These are phyloP conservation scores for Starmerella vaccinii DNA, from an alignment of 805 yeast species.

Conservation along the genomic window DNA sequence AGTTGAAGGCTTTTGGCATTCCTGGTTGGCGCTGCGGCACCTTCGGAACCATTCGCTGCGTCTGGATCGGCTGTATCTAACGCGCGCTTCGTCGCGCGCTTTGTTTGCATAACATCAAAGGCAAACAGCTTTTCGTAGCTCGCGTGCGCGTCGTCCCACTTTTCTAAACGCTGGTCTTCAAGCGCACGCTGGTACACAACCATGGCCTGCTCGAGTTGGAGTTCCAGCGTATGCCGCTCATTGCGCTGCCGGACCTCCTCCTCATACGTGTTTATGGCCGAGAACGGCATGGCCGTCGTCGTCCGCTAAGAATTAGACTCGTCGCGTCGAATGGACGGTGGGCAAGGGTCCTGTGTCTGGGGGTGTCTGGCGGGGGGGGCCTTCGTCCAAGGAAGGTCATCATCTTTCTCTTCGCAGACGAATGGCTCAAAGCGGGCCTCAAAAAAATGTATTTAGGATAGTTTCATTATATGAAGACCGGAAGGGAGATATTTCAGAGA, in stretches of 20 bases:
- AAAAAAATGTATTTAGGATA: too few species aligned
- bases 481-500: too few species aligned
- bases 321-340: not conserved
- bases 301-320: not conserved
- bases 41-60: not conserved
- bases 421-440: too few species aligned
- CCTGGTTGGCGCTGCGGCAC: not conserved
- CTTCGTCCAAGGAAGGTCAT: too few species aligned
- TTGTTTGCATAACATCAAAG: conserved; percentile 49
- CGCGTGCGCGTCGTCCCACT: conserved; percentile 41
- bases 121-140: conserved; percentile 55
- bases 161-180: conserved; percentile 42
- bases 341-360: too few species aligned
- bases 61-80: not conserved
- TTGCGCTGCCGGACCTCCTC: conserved; percentile 60
- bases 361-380: too few species aligned
- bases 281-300: conserved; percentile 36
- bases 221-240: conserved; percentile 83
- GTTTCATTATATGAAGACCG: too few species aligned
- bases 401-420: too few species aligned
- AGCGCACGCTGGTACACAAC: conserved; percentile 65
- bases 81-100: not conserved
- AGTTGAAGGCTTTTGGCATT: conserved; percentile 7
- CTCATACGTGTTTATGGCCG: conserved; percentile 68
- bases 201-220: conserved; percentile 81